phyloP scores from a whole-genome alignment of 768 basidiomycete species.

The Auriscalpium microsporum region DNA sequence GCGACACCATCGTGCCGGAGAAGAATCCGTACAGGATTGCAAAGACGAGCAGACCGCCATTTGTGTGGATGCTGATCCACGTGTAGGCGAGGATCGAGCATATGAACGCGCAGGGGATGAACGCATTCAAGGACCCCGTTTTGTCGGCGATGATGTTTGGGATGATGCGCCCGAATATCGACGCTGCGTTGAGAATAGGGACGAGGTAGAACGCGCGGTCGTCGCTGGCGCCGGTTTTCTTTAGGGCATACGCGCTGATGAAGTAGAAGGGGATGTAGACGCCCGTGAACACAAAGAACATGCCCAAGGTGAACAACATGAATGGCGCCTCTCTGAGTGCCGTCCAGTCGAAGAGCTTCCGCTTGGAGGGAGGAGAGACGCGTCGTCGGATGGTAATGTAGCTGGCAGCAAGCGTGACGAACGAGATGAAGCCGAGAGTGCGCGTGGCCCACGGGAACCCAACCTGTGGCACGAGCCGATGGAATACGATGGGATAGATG shows the following conservation, averaged over 20 bases:
- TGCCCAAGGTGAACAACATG: constrained; percentile 15
- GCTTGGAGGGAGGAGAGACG: constrained; percentile 4
- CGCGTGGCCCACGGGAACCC: constrained; percentile 22
- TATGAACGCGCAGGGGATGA: constrained; percentile 17
- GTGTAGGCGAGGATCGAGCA: constrained; percentile 21
- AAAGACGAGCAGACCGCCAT: constrained; percentile 22
- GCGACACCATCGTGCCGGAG: constrained; percentile 13
- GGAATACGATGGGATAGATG: constrained; percentile 24
- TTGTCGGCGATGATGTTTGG: constrained; percentile 23
- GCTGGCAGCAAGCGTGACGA: constrained; percentile 17
- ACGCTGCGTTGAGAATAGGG: constrained; percentile 23
- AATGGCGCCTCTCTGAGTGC: constrained; percentile 17
- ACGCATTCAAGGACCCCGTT: constrained; percentile 22
- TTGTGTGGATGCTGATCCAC: constrained; percentile 22
- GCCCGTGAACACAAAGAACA: constrained; percentile 6
- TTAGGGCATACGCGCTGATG: constrained; percentile 18
- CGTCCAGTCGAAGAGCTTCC: constrained; percentile 13
- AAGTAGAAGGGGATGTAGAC: constrained; percentile 23
- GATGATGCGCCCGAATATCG: constrained; percentile 21
- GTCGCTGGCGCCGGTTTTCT: constrained; percentile 8
- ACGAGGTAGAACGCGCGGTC: constrained; percentile 23
- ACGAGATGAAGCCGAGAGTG: constrained; percentile 18
- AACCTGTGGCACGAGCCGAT: constrained; percentile 16
- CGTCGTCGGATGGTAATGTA: constrained; percentile 16
- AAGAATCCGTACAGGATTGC: constrained; percentile 32